Base-by-base conservation (phyloP, 2,329 filamentous ascomycete species). In the Sporothrix variecibatus region DNA sequence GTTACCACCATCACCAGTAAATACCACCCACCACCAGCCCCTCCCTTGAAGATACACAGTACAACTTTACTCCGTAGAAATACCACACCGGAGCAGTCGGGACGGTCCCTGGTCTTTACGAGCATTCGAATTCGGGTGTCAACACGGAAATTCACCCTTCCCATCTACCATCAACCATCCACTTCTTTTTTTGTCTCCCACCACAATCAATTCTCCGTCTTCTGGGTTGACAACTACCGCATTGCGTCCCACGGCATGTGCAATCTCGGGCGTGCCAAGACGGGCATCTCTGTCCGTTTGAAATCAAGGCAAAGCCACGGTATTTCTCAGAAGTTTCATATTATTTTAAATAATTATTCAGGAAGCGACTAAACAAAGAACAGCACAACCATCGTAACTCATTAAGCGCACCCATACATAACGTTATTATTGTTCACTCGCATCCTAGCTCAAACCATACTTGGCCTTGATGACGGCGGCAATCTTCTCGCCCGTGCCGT, bases 381-480 rank as follows among this genome's bases (percentile, higher is more conserved):
- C 17, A 64, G 15, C 20, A 12, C 26, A 68, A 9, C 38, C 11
- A 46, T 1, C n/a, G 7, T 43, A 26, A 56, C 28, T 23, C 46
- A 56, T n/a, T 9, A 20, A n/a, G 26, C 56, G 46, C n/a, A 15
- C 34, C n/a, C 17, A n/a, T n/a, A n/a, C n/a, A n/a, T n/a, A n/a
- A n/a, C 43, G 20, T 34, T 6, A 38, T 43, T 8, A 12, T 12
- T 11, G 2, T 43, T 43, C 15, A 8, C 15, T 43, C 40, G 2
- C 11, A 6, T 1, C n/a, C 34, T 67, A 75, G n/a, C 40, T 56
- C 43, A 76, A 49, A 11, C 68, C 65, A 26, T 78, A 73, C 34
- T 75, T 72, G 68, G 74, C 73, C 73, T 79, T 79, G 75, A 79
- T 78, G 12, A 75, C 34, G 67, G 78, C 78, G 49, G 77, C 78